Base-by-base conservation (phyloP, 1,284 basidiomycete species). In the Cryptococcus hybrid region DNA sequence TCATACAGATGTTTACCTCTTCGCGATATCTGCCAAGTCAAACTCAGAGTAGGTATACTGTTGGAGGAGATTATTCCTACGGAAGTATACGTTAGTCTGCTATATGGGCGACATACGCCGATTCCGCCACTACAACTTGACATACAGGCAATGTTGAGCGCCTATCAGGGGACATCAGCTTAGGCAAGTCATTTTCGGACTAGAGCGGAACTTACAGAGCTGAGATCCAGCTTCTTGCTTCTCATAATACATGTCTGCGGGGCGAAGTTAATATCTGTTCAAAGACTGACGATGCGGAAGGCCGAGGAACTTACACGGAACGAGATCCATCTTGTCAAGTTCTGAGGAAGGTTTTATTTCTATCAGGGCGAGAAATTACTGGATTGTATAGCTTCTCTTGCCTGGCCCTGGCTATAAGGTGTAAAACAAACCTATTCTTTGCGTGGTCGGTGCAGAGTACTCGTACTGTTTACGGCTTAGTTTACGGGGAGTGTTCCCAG, bases 1-100 rank as follows among this genome's bases (percentile, higher is more conserved):
- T 43, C 7, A 43, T 13, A 18, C 5, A 52, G 7, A 13, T 9
- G 12, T 67, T 82, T 80, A 48, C 80, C 80, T 70, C 24, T 64
- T 61, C 0, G 90, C 93, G 63, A 95, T 86, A 58, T 85, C 84
- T 3, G 91, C 90, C 1, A 97, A 84, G 81, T 94, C 91, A 34
- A 90, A 85, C 1, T 91, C 86, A 13, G 87, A 86, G 73, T 92
- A 94, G 6, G 75, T 70, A 13, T 65, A 61, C 51, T 74, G 68
- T 65, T 81, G 80, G 4, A 81, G 73, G 9, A 81, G 70, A 62
- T 80, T 80, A 69, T 81, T 81, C 24, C 73, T 75, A 42, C 30
- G 39, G 5, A 38, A 30, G 8, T 40, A 45, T 53, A 30, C 30
- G 1, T 30, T 4, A 30, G 30, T 30, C 30, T 30, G 30, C 30